Base-by-base conservation (phyloP, 257 asterid genomes). In the Fraxinus pennsylvanica region DNA sequence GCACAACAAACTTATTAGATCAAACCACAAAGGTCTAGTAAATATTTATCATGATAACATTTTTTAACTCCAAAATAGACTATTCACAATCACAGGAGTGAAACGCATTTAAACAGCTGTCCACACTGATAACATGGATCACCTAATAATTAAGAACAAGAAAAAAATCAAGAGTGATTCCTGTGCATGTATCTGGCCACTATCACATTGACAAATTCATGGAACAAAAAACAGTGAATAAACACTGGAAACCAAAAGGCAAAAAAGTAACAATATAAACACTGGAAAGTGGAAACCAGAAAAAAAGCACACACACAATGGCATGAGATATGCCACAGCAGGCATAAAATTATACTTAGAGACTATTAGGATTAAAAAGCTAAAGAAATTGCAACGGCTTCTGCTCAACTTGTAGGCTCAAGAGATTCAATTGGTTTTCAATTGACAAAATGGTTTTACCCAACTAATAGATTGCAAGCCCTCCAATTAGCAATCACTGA, bases 1-100 rank as follows among this genome's bases (percentile, higher is more conserved):
- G 73, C 72, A 69, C 30, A 66, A 32, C 50, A 70, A 75, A 69
- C 76, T 69, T 39, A 67, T 78, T 72, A 22, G n/a, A 63, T 54
- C 71, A 71, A 73, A 72, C 4, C 30, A 41, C 14, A 17, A 27
- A 19, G 29, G 14, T 72, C 66, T 33, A 72, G 61, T 41, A 10
- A 39, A 76, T 2, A 76, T n/a, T 52, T 4, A 43, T 19, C 67
- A 43, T 47, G n/a, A 38, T 68, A 73, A 74, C 43, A 77, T 63
- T 14, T 22, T 47, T 52, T 50, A 7, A 75, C 71, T 75, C 67
- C 52, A 45, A 70, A 25, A 35, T 72, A 72, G 59, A 12, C 36
- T 5, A 5, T 61, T 21, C 21, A 43, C 47, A 10, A 12, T 6
- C 50, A 10, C 50, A 10, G 50, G 32, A 72, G 54, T 12, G 63